Percentiles rank a stretch among this genome's conserved stretches.
These are phyloP conservation scores for Lepidium aucheri DNA, from an alignment of 345 rosid genomes.

Conservation along the genomic window DNA sequence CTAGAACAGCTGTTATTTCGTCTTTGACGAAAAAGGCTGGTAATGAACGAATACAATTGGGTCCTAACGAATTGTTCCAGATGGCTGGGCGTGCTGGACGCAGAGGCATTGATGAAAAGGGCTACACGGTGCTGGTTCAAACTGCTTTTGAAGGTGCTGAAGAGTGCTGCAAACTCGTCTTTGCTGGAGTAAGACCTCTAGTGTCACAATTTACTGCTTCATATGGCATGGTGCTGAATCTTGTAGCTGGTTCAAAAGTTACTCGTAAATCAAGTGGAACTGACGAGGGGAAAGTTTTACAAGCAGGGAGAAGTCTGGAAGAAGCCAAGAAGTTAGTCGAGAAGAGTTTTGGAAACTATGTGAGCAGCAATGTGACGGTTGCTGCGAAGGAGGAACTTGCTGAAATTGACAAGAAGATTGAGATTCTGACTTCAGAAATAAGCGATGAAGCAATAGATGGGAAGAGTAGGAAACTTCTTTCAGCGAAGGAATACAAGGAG, in stretches of 20 bases:
- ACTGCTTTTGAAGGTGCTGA: conserved; percentile 87
- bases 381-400: conserved; percentile 88
- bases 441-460: conserved; percentile 75
- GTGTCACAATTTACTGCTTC: conserved; percentile 96
- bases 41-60: conserved; percentile 59
- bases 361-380: conserved; percentile 86
- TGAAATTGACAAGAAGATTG: conserved; percentile 63
- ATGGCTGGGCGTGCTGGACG: conserved; percentile 99
- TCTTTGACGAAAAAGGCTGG: conserved; percentile 70
- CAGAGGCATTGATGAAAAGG: conserved; percentile 82
- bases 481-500: conserved; percentile 59
- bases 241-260: conserved; percentile 71
- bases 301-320: conserved; percentile 73
- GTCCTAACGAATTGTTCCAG: conserved; percentile 84
- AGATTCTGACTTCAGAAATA: conserved; percentile 53
- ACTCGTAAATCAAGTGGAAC: conserved; percentile 49
- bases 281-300: conserved; percentile 39
- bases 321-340: conserved; percentile 93
- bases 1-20: conserved; percentile 86
- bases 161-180: conserved; percentile 80
- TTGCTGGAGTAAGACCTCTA: conserved; percentile 85
- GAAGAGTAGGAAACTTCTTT: conserved; percentile 64
- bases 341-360: conserved; percentile 91
- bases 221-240: conserved; percentile 95
- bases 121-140: conserved; percentile 80